phyloP scores from a whole-genome alignment of 2,329 filamentous ascomycete species.

The Tolypocladium album region DNA sequence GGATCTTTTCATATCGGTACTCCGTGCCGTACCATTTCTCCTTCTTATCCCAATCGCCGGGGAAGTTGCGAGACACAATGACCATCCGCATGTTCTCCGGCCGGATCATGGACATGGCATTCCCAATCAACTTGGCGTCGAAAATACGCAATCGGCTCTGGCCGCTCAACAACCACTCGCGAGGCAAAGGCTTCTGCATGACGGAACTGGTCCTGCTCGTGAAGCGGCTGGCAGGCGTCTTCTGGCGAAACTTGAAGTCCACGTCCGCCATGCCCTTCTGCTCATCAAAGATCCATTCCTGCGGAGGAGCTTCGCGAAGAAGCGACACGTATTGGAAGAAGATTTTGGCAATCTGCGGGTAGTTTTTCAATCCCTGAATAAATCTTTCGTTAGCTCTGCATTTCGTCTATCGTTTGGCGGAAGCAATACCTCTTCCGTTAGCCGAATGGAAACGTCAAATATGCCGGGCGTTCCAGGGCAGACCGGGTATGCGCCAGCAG shows the following conservation, averaged over 20 bases:
- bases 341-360: conserved; percentile 70
- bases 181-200: conserved; percentile 84
- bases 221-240: conserved; percentile 80
- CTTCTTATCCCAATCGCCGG: conserved; percentile 74
- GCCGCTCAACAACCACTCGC: conserved; percentile 80
- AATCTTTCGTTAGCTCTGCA: conserved; percentile 1
- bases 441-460: conserved; percentile 67
- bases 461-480: conserved; percentile 69
- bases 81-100: conserved; percentile 86
- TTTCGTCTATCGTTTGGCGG: not conserved
- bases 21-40: conserved; percentile 99
- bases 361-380: conserved; percentile 56
- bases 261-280: conserved; percentile 85
- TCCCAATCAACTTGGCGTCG: conserved; percentile 63
- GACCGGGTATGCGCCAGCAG: conserved; percentile 63
- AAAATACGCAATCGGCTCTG: conserved; percentile 69
- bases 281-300: conserved; percentile 91
- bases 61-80: conserved; percentile 72
- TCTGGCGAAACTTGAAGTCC: conserved; percentile 91
- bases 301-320: conserved; percentile 66
- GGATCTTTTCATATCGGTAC: conserved; percentile 74
- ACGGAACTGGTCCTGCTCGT: conserved; percentile 74
- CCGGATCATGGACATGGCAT: conserved; percentile 61
- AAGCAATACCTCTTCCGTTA: conserved; percentile 64
- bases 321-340: conserved; percentile 90